phyloP scores from a whole-genome alignment of 1,284 basidiomycete genomes.

The Cryptococcus sp. region DNA sequence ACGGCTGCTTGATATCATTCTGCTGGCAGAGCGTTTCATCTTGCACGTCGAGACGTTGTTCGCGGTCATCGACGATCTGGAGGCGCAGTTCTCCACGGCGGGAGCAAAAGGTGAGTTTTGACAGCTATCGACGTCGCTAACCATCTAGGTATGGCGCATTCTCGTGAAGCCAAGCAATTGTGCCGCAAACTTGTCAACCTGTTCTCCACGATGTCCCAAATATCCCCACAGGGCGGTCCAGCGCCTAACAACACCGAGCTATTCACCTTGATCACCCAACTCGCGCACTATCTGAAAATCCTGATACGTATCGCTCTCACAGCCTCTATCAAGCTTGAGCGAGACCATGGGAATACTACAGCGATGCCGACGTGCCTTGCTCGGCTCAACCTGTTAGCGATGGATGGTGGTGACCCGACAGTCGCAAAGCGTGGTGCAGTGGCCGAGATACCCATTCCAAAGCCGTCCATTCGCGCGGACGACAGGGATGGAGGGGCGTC shows the following conservation, averaged over 20 bases:
- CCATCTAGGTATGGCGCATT: constrained; percentile 86
- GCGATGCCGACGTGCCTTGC: constrained; percentile 90
- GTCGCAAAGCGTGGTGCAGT: constrained; percentile 57
- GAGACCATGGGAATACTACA: constrained; percentile 77
- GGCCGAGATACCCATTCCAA: constrained; percentile 19
- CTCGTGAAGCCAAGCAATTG: constrained; percentile 95
- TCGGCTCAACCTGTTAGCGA: constrained; percentile 85
- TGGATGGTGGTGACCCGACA: constrained; percentile 80
- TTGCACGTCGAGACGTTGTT: constrained; percentile 98
- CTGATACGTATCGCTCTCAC: constrained; percentile 97
- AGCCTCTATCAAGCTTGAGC: constrained; percentile 90
- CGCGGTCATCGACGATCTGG: constrained; percentile 94
- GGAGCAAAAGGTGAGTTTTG: constrained; percentile 73
- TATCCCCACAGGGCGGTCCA: constrained; percentile 35
- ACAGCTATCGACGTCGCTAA: background rate
- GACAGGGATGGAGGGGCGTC: constrained; percentile 15
- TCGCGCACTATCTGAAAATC: constrained; percentile 99
- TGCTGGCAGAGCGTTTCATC: constrained; percentile 98
- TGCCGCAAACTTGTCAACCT: constrained; percentile 99
- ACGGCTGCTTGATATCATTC: constrained; percentile 92
- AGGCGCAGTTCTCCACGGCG: constrained; percentile 80
- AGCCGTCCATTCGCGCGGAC: constrained; percentile 16
- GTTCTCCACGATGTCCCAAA: constrained; percentile 83
- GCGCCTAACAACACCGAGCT: constrained; percentile 87
- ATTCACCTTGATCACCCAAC: constrained; percentile 93